A percentile compares a stretch with the other conserved stretches of the same genome.
Evolutionary conservation across 2,329 filamentous ascomycete species (phyloP).

Genomic region (Pyrenophora teres): DNA sequence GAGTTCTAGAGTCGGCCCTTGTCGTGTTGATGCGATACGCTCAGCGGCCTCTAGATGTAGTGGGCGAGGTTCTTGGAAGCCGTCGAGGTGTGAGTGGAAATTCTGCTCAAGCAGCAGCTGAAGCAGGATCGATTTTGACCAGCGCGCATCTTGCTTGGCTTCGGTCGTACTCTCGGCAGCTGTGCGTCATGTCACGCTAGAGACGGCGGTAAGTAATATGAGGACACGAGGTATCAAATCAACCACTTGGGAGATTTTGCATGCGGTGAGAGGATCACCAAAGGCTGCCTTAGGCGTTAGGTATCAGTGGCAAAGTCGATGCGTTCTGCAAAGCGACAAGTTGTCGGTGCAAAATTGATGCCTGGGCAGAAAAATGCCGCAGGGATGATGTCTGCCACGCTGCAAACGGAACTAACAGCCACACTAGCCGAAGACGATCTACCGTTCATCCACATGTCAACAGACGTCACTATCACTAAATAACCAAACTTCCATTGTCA

Average conservation of each 20-base stretch:
- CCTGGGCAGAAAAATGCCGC: slow-evolving; percentile 6
- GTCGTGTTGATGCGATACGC: slow-evolving; percentile 1
- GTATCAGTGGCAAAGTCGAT: not conserved
- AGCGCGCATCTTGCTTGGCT: slow-evolving; percentile 6
- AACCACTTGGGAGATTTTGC: not conserved
- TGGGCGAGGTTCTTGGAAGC: not conserved
- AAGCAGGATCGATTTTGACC: slow-evolving; percentile 2
- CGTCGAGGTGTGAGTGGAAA: slow-evolving; percentile 7
- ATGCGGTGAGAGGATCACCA: not conserved
- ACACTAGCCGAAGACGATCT: slow-evolving; percentile 1
- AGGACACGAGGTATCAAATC: not conserved
- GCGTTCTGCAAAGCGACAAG: not conserved
- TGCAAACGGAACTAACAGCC: slow-evolving; percentile 5
- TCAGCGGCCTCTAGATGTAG: not conserved
- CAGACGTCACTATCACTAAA: slow-evolving; percentile 1
- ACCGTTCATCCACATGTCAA: not conserved
- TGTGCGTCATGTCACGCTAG: slow-evolving; percentile 7
- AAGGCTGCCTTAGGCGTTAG: not conserved
- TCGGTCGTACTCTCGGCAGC: slow-evolving; percentile 6
- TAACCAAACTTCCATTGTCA: not conserved
- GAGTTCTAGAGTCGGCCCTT: not conserved
- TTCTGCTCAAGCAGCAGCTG: slow-evolving; percentile 16
- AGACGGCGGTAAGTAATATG: not conserved
- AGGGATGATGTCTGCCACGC: not conserved
- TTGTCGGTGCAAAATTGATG: slow-evolving; percentile 2